Base-by-base conservation (phyloP, 805 yeast species). In the Yamadazyma takamatsuzukensis region DNA sequence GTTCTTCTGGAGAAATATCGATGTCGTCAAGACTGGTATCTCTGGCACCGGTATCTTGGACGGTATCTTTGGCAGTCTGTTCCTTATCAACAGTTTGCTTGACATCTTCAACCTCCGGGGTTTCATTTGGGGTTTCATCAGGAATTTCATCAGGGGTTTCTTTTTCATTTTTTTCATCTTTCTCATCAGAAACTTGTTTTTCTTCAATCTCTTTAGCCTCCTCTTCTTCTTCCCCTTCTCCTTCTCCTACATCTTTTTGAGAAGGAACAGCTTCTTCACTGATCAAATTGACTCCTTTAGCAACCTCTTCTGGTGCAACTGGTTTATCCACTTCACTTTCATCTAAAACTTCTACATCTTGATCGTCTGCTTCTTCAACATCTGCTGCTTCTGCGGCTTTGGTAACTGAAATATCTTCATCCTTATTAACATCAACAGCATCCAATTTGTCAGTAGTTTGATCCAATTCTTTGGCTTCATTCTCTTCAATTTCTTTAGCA, bases 1-100 rank as follows among this genome's bases (percentile, higher is more conserved):
- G 45, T 33, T 66, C 72, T 39, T 64, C 71, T 5, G 70, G 63
- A 6, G 68, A 57, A 4, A 67, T 48, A 18, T 62, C 62, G 12
- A 54, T 48, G 17, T 59, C 60, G 15, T 58, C 54, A 14, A 50
- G 52, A 9, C 54, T 64, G 13, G 38, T 43, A 3, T 9, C n/a
- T 22, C 39, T 41, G 5, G 18, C 21, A 10, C 19, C 25, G 18
- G 22, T 7, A 15, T 18, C 31, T 17, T 26, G 18, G 16, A 34
- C 6, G 15, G 13, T 12, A 18, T 13, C 26, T 10, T 23, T 12
- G 26, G 10, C 13, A n/a, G 13, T 23, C 9, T 10, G 13, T 12
- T 23, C 13, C 12, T 10, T 13, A 23, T 10, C 8, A 10, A 9
- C 10, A n/a, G 12, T 13, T 23, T 23, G n/a, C n/a, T n/a, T n/a